Conservation (phyloP, 441 rosid genomes). For the Euphorbia celastroides region DNA sequence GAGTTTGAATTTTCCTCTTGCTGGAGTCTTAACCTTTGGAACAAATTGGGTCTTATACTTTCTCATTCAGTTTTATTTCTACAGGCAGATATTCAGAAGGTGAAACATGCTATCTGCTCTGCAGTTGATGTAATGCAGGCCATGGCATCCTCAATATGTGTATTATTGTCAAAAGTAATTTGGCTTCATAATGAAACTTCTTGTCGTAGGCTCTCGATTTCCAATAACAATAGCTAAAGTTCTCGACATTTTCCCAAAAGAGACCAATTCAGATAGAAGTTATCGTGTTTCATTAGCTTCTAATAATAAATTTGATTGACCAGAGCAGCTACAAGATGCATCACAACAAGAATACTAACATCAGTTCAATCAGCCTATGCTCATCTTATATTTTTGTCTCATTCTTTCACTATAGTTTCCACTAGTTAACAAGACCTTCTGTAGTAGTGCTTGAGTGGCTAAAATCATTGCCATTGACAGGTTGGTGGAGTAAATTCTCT, state of each 20-base stretch:
- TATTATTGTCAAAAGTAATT: conserved; percentile 60
- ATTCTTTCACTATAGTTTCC: not conserved
- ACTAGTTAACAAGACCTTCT: not conserved
- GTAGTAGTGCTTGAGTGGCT: not conserved
- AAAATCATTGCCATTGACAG: conserved; percentile 27
- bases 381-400: not conserved
- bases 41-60: conserved; percentile 11
- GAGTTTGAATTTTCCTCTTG: conserved; percentile 10
- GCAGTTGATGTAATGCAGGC: conserved; percentile 89
- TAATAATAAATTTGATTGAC: not conserved
- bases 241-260: not conserved
- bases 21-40: conserved; percentile 1
- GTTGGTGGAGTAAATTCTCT: conserved; percentile 48
- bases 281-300: not conserved
- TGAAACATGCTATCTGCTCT: conserved; percentile 73
- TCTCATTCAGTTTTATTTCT: conserved; percentile 11
- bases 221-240: not conserved
- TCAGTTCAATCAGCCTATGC: not conserved
- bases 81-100: conserved; percentile 70
- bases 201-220: not conserved
- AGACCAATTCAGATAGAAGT: not conserved
- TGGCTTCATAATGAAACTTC: not conserved
- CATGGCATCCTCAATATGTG: conserved; percentile 67
- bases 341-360: too few species aligned
- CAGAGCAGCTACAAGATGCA: not conserved